Evolutionary conservation across 306 rosid species (phyloP).

Genomic region (Quercus berberidifolia): DNA sequence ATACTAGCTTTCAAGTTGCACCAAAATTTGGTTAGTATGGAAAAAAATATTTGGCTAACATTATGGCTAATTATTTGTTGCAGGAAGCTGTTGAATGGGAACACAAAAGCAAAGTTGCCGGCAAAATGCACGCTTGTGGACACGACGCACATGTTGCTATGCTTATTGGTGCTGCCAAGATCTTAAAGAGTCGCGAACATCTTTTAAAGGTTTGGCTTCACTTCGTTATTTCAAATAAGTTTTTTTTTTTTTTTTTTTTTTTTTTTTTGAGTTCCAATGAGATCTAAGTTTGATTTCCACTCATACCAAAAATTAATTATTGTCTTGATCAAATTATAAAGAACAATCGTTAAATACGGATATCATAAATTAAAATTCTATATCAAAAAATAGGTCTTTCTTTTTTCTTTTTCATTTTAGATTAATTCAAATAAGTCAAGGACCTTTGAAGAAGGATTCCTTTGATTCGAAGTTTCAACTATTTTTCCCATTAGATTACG

Average conservation of each 20-base stretch:
- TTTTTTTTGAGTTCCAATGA: not conserved
- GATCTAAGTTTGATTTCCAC: accelerated
- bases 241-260: not conserved
- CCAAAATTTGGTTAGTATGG: not conserved
- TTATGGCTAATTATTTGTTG: not conserved
- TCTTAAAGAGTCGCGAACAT: slow-evolving; percentile 80
- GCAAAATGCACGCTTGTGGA: slow-evolving; percentile 99
- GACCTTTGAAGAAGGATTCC: not conserved
- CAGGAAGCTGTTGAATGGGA: slow-evolving; percentile 89
- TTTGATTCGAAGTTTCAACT: not conserved
- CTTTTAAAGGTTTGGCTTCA: slow-evolving; percentile 59
- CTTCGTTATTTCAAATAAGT: not conserved
- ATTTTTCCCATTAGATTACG: no score
- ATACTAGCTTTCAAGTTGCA: not conserved
- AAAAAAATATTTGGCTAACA: not conserved
- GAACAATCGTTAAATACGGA: accelerated
- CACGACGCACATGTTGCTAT: slow-evolving; percentile 98
- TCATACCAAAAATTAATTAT: no score
- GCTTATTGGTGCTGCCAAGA: slow-evolving; percentile 94
- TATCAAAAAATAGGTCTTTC: no score
- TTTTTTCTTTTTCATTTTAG: not conserved
- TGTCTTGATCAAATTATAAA: accelerated
- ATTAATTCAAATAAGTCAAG: not conserved
- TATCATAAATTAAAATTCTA: no score
- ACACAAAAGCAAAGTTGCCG: slow-evolving; percentile 81